Evolutionary conservation across 495 filamentous ascomycete species (phyloP), one percentile per base, ranked within the genome.

Genomic region (Xylaria acuta): DNA sequence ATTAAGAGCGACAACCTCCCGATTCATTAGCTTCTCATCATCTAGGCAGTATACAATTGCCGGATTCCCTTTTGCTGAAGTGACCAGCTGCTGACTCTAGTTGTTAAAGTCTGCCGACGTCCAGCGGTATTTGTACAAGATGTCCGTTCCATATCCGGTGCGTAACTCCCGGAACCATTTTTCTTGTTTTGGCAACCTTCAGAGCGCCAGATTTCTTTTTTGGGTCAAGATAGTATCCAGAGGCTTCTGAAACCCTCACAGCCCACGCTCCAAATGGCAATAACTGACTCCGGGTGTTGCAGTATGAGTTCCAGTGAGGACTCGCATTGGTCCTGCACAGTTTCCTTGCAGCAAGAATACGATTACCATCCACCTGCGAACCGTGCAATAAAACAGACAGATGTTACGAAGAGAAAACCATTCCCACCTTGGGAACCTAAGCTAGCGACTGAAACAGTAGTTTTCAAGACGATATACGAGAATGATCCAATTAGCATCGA

Each of bases 61-160:
- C 6, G 5, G 12, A 1, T 16, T 30, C 5, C 18, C 22, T 5
- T 25, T 51, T 8, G 22, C 8, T 11, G 11, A 54, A 58, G 30
- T 1, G 9, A 36, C 5, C 27, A 40, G 41, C 4, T 62, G 32
- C 58, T 62, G 14, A 62, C n/a, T 62, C 58, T 25, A 40, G 20
- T n/a, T 62, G 9, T 25, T 62, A n/a, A n/a, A 62, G 58, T 60
- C 86, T 94, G 0, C 93, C 93, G 0, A 83, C 90, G 1, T 85
- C 83, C 67, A 82, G 83, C 0, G 91, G 89, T 0, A 91, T 89
- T 0, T 95, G 93, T 75, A 96, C 93, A 0, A 76, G 91, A 0
- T 94, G 91, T 64, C 92, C 92, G 0, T 83, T 93, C 65, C 90
- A 93, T 64, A 93, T 96, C 54, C 90, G 89, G 49, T 53, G 49